These are phyloP conservation scores for Calonectria honghensis DNA, from an alignment of 2,329 filamentous ascomycete genomes.

Conservation along the genomic window DNA sequence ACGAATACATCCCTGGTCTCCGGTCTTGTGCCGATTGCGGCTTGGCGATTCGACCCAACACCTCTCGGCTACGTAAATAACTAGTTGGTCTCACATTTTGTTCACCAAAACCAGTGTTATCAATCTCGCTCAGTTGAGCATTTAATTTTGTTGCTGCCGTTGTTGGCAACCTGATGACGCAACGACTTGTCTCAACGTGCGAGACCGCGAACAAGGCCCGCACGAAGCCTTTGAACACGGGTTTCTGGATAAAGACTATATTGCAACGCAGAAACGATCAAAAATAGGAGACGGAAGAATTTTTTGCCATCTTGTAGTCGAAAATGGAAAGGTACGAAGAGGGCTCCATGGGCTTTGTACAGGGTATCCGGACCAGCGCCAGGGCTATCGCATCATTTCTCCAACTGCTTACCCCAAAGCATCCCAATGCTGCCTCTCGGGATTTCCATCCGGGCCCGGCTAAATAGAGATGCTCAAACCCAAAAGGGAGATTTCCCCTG, in stretches of 20 bases:
- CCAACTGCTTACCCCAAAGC: slow-evolving; percentile 11
- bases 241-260: neutral
- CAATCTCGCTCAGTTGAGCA: neutral
- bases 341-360: too few species aligned
- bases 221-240: neutral
- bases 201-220: neutral
- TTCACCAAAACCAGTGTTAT: neutral
- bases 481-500: neutral
- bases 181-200: neutral
- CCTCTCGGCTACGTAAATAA: slow-evolving; percentile 28
- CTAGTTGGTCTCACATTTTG: slow-evolving; percentile 36
- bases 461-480: neutral
- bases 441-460: neutral
- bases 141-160: neutral
- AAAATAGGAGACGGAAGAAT: neutral
- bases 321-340: neutral
- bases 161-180: neutral
- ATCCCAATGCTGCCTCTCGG: neutral
- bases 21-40: slow-evolving; percentile 4
- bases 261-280: neutral
- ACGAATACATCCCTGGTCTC: slow-evolving; percentile 17
- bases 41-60: slow-evolving; percentile 35
- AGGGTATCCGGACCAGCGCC: neutral
- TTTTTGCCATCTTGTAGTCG: neutral
- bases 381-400: neutral